These are phyloP conservation scores for Rubia balearica DNA, from an alignment of 305 asterid genomes.

Conservation along the genomic window DNA sequence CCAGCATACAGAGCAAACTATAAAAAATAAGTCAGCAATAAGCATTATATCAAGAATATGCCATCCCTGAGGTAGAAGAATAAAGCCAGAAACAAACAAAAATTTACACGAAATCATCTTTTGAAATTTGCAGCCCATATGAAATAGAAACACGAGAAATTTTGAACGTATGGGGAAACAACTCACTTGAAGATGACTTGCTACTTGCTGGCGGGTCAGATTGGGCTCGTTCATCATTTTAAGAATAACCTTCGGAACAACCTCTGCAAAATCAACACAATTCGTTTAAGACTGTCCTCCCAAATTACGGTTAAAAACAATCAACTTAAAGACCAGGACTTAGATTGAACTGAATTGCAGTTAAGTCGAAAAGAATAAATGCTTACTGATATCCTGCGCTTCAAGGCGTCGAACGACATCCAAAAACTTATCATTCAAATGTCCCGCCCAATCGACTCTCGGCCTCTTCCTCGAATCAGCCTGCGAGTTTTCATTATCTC, in stretches of 20 bases:
- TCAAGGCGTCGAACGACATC: slow-evolving; percentile 57
- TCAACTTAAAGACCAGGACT: neutral
- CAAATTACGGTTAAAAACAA: neutral
- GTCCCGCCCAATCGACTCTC: slow-evolving; percentile 67
- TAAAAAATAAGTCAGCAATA: too few species aligned
- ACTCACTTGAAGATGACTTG: slow-evolving; percentile 40
- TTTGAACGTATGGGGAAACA: neutral
- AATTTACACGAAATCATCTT: too few species aligned
- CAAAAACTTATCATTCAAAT: slow-evolving; percentile 67
- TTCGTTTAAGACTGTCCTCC: neutral
- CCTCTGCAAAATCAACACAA: slow-evolving; percentile 18
- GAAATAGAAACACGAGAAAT: neutral
- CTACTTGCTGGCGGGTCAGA: slow-evolving; percentile 23
- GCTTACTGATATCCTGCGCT: slow-evolving; percentile 24
- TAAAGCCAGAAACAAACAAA: neutral
- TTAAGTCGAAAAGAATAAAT: too few species aligned
- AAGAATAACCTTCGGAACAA: slow-evolving; percentile 30
- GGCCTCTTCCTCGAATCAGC: slow-evolving; percentile 40
- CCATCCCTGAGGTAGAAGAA: too few species aligned
- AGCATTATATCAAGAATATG: too few species aligned
- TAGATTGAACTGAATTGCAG: neutral
- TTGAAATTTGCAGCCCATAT: neutral
- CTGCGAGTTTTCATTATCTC: slow-evolving; percentile 30
- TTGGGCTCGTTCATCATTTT: slow-evolving; percentile 31
- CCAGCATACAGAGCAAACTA: too few species aligned